These are phyloP conservation scores for Diversispora eburnea DNA, from an alignment of 192 early-diverging fungal genomes.

Conservation along the genomic window DNA sequence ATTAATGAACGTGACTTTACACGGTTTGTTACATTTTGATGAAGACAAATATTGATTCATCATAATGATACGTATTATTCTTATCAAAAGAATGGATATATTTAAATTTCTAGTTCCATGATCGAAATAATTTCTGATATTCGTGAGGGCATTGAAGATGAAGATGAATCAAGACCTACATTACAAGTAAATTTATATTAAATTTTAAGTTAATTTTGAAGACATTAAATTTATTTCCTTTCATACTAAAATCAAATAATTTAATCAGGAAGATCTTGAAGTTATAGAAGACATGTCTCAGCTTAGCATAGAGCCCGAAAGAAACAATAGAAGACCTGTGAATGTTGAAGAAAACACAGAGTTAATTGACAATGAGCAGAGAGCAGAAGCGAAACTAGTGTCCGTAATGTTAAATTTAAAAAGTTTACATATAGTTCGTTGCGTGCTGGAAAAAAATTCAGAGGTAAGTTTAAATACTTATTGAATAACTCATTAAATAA, in stretches of 20 bases:
- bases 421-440: slow-evolving; percentile 21
- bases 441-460: slow-evolving; percentile 62
- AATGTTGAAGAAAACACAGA: not conserved
- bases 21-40: slow-evolving; percentile 41
- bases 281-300: too few species aligned
- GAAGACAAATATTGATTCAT: not conserved
- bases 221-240: not conserved
- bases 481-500: slow-evolving; percentile 1
- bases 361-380: not conserved
- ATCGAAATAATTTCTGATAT: slow-evolving; percentile 81
- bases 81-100: not conserved
- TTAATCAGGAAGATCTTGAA: too few species aligned
- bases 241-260: not conserved
- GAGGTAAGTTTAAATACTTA: slow-evolving; percentile 42
- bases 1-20: slow-evolving; percentile 85
- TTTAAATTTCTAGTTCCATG: slow-evolving; percentile 44
- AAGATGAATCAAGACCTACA: slow-evolving; percentile 27
- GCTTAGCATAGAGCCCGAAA: too few species aligned
- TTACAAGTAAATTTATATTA: not conserved
- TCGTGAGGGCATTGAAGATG: slow-evolving; percentile 47
- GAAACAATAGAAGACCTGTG: too few species aligned
- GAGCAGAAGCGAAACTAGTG: not conserved
- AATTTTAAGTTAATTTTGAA: not conserved
- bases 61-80: not conserved
- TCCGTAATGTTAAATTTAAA: not conserved